Percentiles rank a stretch among this genome's conserved stretches.
These are phyloP conservation scores for Bretschneidera sinensis DNA, from an alignment of 345 rosid species.

Conservation along the genomic window DNA sequence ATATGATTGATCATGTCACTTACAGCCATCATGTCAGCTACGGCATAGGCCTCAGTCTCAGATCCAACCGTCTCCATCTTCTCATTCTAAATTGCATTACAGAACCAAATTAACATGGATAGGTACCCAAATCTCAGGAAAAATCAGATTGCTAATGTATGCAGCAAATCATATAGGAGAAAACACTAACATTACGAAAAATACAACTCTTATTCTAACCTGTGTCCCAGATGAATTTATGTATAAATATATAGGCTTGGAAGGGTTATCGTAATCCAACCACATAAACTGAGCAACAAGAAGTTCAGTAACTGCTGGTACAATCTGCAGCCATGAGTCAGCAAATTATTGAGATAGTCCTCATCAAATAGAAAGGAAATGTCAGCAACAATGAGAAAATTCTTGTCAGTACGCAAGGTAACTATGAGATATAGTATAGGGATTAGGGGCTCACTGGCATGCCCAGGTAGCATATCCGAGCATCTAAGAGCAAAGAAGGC, in stretches of 20 bases:
- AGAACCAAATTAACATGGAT: conserved; percentile 12
- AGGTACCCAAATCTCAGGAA: neutral
- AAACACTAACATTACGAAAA: neutral
- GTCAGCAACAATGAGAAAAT: neutral
- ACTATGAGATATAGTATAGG: neutral
- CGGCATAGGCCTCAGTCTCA: conserved; percentile 89
- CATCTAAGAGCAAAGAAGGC: conserved; percentile 87
- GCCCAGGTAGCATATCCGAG: conserved; percentile 77
- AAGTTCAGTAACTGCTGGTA: conserved; percentile 85
- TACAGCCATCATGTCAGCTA: conserved; percentile 77
- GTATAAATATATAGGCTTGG: conserved; percentile 77
- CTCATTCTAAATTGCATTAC: conserved; percentile 54
- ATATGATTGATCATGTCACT: conserved; percentile 23
- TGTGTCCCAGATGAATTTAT: conserved; percentile 85
- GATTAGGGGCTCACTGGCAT: conserved; percentile 66
- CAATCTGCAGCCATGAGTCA: conserved; percentile 48
- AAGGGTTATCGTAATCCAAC: conserved; percentile 59
- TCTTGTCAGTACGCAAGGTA: conserved; percentile 7
- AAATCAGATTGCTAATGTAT: neutral
- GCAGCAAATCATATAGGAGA: neutral
- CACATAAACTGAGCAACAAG: conserved; percentile 84
- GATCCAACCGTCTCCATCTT: conserved; percentile 84
- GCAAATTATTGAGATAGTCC: conserved; percentile 6
- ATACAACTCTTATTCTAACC: conserved; percentile 38
- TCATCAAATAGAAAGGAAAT: conserved; percentile 2